Percentiles rank a stretch among this genome's conserved stretches.
phyloP scores from a whole-genome alignment of 202 grass and related monocot genomes.

The Schoenoplectus tabernaemontani region DNA sequence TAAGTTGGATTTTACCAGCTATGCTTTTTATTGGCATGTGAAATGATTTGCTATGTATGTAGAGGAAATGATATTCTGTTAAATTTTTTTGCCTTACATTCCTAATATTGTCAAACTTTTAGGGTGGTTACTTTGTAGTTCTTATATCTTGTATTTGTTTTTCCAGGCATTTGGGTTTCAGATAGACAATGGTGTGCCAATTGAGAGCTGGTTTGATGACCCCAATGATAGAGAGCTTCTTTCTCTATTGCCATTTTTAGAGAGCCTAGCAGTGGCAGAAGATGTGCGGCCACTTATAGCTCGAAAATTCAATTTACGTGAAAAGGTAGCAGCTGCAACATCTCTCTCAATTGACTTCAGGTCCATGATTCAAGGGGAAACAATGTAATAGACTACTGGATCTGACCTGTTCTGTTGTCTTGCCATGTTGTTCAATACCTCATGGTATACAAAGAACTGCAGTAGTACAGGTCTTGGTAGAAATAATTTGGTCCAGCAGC shows the following conservation, averaged over 20 bases:
- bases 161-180: conserved; percentile 88
- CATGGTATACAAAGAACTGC: neutral
- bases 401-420: neutral
- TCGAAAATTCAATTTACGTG: conserved; percentile 60
- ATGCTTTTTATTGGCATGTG: neutral
- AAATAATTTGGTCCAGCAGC: conserved; percentile 11
- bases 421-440: neutral
- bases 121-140: neutral
- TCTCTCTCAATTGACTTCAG: conserved; percentile 58
- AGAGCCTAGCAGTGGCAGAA: conserved; percentile 55
- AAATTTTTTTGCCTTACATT: neutral
- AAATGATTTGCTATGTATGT: neutral
- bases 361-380: conserved; percentile 22
- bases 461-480: neutral
- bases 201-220: conserved; percentile 90
- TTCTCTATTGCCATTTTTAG: conserved; percentile 59
- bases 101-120: neutral
- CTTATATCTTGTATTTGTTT: conserved; percentile 8
- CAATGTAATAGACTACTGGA: conserved; percentile 4
- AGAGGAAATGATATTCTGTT: neutral
- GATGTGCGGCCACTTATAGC: conserved; percentile 60
- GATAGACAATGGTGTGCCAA: conserved; percentile 77
- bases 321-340: conserved; percentile 46
- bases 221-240: conserved; percentile 56
- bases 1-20: neutral